These are phyloP conservation scores for Hippophae gyantsensis DNA, from an alignment of 306 rosid species.

Conservation along the genomic window DNA sequence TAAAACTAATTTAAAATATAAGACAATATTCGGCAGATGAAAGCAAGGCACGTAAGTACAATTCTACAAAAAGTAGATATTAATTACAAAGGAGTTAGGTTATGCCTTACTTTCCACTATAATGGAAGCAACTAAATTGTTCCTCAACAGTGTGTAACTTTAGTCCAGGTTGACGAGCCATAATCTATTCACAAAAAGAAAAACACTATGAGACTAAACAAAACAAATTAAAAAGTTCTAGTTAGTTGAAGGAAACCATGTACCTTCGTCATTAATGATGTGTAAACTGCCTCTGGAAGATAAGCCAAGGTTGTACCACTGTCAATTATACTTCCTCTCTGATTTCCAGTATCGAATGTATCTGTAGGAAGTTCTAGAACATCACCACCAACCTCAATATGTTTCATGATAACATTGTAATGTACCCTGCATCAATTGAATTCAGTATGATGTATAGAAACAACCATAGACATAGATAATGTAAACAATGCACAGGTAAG, in stretches of 20 bases:
- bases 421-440: conserved; percentile 43
- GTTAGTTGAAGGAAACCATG: conserved; percentile 3
- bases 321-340: conserved; percentile 63
- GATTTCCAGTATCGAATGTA: conserved; percentile 38
- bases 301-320: conserved; percentile 96
- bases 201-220: conserved; percentile 6
- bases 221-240: conserved; percentile 10
- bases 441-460: no score
- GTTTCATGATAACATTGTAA: conserved; percentile 73
- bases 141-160: conserved; percentile 36
- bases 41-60: background rate
- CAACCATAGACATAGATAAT: no score
- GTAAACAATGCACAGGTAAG: no score
- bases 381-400: conserved; percentile 55
- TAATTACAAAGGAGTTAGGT: conserved; percentile 18
- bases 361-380: conserved; percentile 50
- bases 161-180: conserved; percentile 38
- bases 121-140: conserved; percentile 55
- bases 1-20: no score
- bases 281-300: conserved; percentile 42
- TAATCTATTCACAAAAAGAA: conserved; percentile 33
- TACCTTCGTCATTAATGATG: conserved; percentile 46
- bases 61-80: conserved; percentile 4
- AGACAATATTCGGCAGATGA: no score
- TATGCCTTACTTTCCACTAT: conserved; percentile 34